Conservation (phyloP, 2,329 filamentous ascomycete genomes). For the Colletotrichum sp. region DNA sequence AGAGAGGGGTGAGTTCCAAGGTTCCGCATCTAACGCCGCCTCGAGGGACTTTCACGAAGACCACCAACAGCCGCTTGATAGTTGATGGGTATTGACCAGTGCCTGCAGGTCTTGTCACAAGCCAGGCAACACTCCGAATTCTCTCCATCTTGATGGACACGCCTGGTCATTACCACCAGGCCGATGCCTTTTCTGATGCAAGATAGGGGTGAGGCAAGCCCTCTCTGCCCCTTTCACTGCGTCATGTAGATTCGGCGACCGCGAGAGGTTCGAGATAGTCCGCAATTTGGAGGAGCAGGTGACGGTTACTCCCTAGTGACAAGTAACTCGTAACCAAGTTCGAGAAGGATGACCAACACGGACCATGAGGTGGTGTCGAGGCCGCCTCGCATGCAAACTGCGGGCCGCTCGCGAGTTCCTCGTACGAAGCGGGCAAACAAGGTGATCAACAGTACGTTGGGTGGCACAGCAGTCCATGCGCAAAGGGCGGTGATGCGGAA, state of each 20-base stretch:
- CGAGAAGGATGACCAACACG: neutral
- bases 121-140: neutral
- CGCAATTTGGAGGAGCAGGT: neutral
- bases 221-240: neutral
- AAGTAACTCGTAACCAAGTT: neutral
- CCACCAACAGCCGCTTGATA: neutral
- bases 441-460: neutral
- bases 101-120: neutral
- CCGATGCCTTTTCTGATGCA: neutral
- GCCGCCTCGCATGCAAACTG: neutral
- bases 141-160: neutral
- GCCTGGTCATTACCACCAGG: neutral
- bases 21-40: neutral
- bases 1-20: neutral
- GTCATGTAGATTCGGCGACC: neutral
- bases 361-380: neutral
- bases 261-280: neutral
- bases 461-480: neutral
- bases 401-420: conserved; percentile 5
- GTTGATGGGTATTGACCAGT: neutral
- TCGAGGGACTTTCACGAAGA: neutral
- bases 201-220: neutral
- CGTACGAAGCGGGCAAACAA: neutral
- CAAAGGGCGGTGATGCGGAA: neutral
- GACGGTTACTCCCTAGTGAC: neutral